Percentiles rank a stretch among this genome's conserved stretches.
Conservation (phyloP, 441 rosid species). For the Adansonia madagascariensis region DNA sequence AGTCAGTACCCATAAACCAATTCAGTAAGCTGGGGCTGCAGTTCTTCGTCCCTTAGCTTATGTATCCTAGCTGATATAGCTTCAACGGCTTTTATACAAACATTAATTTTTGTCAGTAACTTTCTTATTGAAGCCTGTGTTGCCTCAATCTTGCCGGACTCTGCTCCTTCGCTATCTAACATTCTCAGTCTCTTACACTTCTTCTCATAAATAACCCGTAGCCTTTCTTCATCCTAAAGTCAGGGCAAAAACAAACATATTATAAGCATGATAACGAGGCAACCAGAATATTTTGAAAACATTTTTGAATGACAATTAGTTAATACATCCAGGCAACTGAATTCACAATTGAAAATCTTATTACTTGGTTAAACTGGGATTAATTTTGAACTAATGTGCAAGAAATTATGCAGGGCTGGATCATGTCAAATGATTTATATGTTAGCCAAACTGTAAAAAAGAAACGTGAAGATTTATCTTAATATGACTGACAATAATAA, state of each 20-base stretch:
- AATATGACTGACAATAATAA: no score
- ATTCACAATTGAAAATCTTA: background rate
- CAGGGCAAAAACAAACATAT: slow-evolving; percentile 36
- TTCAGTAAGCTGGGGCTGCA: slow-evolving; percentile 76
- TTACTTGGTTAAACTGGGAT: background rate
- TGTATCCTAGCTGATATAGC: slow-evolving; percentile 77
- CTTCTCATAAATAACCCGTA: slow-evolving; percentile 71
- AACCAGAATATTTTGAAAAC: slow-evolving; percentile 23
- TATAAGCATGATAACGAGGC: slow-evolving; percentile 34
- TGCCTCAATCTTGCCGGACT: slow-evolving; percentile 76
- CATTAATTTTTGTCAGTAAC: slow-evolving; percentile 68
- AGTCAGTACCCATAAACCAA: slow-evolving; percentile 65
- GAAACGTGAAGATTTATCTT: no score
- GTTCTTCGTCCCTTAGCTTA: slow-evolving; percentile 80
- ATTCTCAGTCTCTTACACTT: slow-evolving; percentile 62
- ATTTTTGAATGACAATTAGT: slow-evolving; percentile 1
- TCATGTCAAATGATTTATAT: background rate
- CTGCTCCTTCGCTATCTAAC: slow-evolving; percentile 77
- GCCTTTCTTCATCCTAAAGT: slow-evolving; percentile 81
- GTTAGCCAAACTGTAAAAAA: no score
- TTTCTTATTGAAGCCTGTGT: slow-evolving; percentile 68
- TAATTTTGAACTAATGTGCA: background rate
- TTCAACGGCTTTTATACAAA: slow-evolving; percentile 68
- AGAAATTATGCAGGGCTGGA: background rate
- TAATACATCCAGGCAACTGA: slow-evolving; percentile 16